These are phyloP conservation scores for Elaeis oleifera DNA, from an alignment of 202 grass and related monocot species.

Conservation along the genomic window DNA sequence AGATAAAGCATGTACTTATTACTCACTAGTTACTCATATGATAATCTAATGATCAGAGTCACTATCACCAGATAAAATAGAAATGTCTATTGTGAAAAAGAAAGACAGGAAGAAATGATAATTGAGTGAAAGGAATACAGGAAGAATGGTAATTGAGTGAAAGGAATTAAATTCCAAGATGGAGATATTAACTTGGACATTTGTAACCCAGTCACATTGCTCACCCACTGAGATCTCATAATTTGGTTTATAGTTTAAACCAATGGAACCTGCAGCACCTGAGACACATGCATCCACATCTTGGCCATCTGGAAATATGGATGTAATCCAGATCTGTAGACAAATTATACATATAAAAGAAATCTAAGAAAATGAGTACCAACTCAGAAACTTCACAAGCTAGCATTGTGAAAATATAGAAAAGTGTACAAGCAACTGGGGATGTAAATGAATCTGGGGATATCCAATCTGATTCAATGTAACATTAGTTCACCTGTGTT, in stretches of 20 bases:
- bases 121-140: background rate
- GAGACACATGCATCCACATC: slow-evolving; percentile 42
- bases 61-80: too few relatives aligned
- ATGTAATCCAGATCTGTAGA: slow-evolving; percentile 56
- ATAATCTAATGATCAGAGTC: too few relatives aligned
- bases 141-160: background rate
- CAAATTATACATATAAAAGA: background rate
- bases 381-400: too few relatives aligned
- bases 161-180: background rate
- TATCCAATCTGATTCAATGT: too few relatives aligned
- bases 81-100: too few relatives aligned
- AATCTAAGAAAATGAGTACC: background rate
- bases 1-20: too few relatives aligned
- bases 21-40: too few relatives aligned
- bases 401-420: too few relatives aligned
- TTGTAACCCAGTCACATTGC: slow-evolving; percentile 56
- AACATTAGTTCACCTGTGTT: too few relatives aligned
- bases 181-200: slow-evolving; percentile 41
- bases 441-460: too few relatives aligned
- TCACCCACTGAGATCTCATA: slow-evolving; percentile 61
- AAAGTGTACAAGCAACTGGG: too few relatives aligned
- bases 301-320: slow-evolving; percentile 46
- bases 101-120: too few relatives aligned
- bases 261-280: slow-evolving; percentile 41
- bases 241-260: slow-evolving; percentile 49